Percentiles rank a stretch among this genome's conserved stretches.
Conservation (phyloP, 1,284 basidiomycete genomes). For the Irpex sp. region DNA sequence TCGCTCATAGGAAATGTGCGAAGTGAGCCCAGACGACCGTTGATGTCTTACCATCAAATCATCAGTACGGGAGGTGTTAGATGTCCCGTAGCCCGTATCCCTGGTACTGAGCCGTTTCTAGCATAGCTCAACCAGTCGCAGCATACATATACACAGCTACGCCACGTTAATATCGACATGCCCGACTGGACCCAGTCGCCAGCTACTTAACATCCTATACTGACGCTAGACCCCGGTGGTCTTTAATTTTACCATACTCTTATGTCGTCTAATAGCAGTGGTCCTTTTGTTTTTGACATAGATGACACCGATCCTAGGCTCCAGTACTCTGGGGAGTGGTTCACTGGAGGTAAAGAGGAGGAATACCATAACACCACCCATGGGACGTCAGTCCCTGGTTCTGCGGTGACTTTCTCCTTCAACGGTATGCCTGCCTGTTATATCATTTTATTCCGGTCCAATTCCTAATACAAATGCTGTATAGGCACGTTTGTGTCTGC, state of each 20-base stretch:
- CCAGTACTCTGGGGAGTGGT: not conserved
- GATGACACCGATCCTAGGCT: not conserved
- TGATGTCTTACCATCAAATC: not conserved
- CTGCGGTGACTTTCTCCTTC: not conserved
- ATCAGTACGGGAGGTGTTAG: not conserved
- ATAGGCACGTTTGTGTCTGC: not conserved
- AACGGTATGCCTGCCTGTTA: not conserved
- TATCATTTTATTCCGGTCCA: not conserved
- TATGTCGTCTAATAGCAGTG: not conserved
- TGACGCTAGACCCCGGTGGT: not conserved
- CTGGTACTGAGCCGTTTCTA: not conserved
- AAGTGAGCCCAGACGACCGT: not conserved
- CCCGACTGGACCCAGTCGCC: not conserved
- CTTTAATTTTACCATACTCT: not conserved
- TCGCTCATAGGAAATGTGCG: not conserved
- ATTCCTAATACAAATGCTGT: not conserved
- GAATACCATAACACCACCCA: not conserved
- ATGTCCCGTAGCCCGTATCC: not conserved
- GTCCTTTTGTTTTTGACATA: not conserved
- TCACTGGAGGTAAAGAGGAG: not conserved
- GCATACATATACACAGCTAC: not conserved
- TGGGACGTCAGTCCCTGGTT: not conserved
- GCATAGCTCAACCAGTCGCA: not conserved
- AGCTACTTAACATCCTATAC: not conserved
- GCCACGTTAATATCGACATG: not conserved